A percentile compares a stretch with the other conserved stretches of the same genome.
Evolutionary conservation across 495 filamentous ascomycete species (phyloP).

Genomic region (Hypoxylon rickii): DNA sequence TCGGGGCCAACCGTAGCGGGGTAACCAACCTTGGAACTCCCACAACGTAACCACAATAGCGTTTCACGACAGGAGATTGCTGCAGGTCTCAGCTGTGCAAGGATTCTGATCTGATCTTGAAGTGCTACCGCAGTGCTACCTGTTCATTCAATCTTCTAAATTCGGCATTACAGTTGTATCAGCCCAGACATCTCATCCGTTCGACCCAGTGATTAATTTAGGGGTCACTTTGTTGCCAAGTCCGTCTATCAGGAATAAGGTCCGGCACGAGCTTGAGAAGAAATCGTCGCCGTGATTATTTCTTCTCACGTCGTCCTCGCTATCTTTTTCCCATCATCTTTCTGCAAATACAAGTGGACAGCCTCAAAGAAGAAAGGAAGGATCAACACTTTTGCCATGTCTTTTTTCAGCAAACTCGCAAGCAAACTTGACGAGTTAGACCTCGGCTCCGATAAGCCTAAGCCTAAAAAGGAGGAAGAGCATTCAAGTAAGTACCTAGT

Average conservation of each 20-base stretch:
- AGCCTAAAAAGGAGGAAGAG: constrained; percentile 9
- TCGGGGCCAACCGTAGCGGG: no score
- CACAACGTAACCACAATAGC: no score
- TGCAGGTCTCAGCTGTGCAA: constrained; percentile 21
- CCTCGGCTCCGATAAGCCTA: constrained; percentile 27
- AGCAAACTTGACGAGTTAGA: constrained; percentile 36
- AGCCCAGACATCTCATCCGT: no score
- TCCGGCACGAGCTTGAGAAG: no score
- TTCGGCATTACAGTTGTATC: no score
- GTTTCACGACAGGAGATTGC: neutral
- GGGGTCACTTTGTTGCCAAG: no score
- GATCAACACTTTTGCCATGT: constrained; percentile 24
- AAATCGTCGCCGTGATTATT: no score
- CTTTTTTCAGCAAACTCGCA: constrained; percentile 34
- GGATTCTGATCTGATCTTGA: constrained; percentile 12
- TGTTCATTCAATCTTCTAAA: constrained; percentile 1
- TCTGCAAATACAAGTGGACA: neutral
- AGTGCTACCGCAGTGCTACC: no score
- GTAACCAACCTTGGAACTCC: no score
- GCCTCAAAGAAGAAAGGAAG: neutral
- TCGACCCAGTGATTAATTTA: no score
- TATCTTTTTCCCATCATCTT: neutral
- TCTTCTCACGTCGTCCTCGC: no score
- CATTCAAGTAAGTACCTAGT: constrained; percentile 18
- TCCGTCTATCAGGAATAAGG: no score